Base-by-base conservation (phyloP, 352 stramenopile species). In the Globisporangium irregulare region DNA sequence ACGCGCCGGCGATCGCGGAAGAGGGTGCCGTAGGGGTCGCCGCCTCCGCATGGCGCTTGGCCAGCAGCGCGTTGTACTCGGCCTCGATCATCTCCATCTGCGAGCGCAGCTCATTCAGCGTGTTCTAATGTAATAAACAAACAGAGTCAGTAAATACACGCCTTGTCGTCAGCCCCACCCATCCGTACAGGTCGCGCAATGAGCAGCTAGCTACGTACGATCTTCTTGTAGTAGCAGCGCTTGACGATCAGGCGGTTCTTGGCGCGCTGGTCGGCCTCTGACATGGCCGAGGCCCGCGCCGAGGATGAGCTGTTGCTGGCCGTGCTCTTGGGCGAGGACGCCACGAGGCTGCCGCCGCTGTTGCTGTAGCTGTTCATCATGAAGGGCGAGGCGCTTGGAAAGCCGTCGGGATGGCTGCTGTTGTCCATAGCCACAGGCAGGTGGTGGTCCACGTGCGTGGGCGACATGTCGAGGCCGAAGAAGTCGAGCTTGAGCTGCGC, bases 171-270 rank as follows among this genome's bases (percentile, higher is more conserved):
- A 58, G 51, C 51, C 53, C 20, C 15, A 24, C 25, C 59, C 15
- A 66, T 41, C 46, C 59, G 27, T 55, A 20, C 54, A 24, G 5
- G 10, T 38, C 10, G 24, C 4, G 14, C 6, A 58, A 59, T 8
- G 15, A 36, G 24, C 24, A 32, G 15, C n/a, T 56, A 59, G 57
- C 60, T n/a, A 87, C 82, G 69, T 74, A 91, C 83, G 60, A 89
- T 89, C 72, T 91, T 91, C 70, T 89, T 89, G 79, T 91, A 91
- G 78, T 90, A 90, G 75, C 80, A 89, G 48, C 79, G 76, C 73
- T 87, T 87, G 72, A 90, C 82, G 67, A 89, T 87, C 57, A 88
- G 81, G 8, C 82, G 82, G 72, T 91, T 82, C 70, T 88, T 88
- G 20, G 77, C 78, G 50, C 82, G 82, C 9, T 79, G 77, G 18